Percentiles rank a stretch among this genome's conserved stretches.
These are phyloP conservation scores for Coelastrella sp. DNA, from an alignment of 139 green algal genomes.

Conservation along the genomic window DNA sequence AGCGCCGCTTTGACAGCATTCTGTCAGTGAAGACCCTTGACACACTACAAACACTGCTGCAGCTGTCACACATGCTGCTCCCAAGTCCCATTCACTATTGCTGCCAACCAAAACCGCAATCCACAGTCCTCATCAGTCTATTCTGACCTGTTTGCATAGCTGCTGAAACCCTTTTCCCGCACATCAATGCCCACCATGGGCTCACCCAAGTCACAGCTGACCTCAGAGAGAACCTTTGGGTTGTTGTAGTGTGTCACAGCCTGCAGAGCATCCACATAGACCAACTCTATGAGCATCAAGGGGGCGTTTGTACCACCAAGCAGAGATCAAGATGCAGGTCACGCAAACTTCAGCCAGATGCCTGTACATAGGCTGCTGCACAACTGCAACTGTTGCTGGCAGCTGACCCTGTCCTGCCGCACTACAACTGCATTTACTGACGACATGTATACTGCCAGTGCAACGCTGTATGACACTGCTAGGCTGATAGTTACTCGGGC, in stretches of 20 bases:
- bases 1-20: background rate
- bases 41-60: background rate
- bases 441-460: too few species aligned
- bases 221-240: slow-evolving; percentile 93
- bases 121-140: background rate
- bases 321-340: too few species aligned
- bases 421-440: too few species aligned
- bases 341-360: too few species aligned
- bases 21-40: background rate
- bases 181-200: slow-evolving; percentile 99
- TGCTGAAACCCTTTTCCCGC: slow-evolving; percentile 85
- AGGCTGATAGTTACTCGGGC: too few species aligned
- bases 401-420: background rate
- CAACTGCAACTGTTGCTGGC: too few species aligned
- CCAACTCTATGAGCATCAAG: background rate
- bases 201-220: slow-evolving; percentile 92
- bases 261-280: slow-evolving; percentile 59
- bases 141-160: slow-evolving; percentile 84
- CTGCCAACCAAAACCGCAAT: background rate
- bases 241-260: slow-evolving; percentile 99
- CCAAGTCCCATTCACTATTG: background rate
- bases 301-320: too few species aligned
- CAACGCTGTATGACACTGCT: too few species aligned
- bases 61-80: background rate
- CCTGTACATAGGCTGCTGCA: too few species aligned